Conservation (phyloP, 176 grass and related monocot genomes). For the Avena sativa region DNA sequence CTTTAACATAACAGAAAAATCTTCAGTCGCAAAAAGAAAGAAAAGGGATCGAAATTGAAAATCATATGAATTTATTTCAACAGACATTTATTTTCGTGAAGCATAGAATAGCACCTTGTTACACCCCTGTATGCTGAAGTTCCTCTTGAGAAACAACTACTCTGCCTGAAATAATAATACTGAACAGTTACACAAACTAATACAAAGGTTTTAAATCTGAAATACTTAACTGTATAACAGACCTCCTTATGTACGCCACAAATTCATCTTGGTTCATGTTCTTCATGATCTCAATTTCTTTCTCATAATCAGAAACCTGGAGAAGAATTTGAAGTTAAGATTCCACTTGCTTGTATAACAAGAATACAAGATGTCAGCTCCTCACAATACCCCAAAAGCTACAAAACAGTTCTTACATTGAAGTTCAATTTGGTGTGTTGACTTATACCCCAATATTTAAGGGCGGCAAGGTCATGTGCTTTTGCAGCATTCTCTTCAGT, state of each 20-base stretch:
- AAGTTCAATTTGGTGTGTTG: slow-evolving; percentile 88
- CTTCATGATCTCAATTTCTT: slow-evolving; percentile 86
- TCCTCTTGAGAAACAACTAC: slow-evolving; percentile 98
- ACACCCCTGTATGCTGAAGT: slow-evolving; percentile 87
- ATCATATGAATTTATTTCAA: not conserved
- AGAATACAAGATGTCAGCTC: slow-evolving; percentile 18
- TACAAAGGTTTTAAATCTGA: not conserved
- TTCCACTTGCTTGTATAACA: slow-evolving; percentile 27
- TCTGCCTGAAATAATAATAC: slow-evolving; percentile 65
- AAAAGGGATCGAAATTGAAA: not conserved
- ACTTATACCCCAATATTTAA: slow-evolving; percentile 84
- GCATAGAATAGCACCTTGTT: slow-evolving; percentile 69
- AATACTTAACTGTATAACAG: slow-evolving; percentile 21
- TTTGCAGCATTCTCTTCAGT: slow-evolving; percentile 91
- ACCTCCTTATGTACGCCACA: slow-evolving; percentile 95
- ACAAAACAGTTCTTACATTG: slow-evolving; percentile 58
- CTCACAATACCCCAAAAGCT: slow-evolving; percentile 15
- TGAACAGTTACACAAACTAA: slow-evolving; percentile 29
- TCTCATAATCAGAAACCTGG: slow-evolving; percentile 81
- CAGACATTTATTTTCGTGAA: slow-evolving; percentile 9
- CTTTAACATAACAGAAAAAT: slow-evolving; percentile 5
- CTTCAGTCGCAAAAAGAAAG: not conserved
- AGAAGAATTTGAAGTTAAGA: slow-evolving; percentile 14
- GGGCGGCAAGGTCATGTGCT: slow-evolving; percentile 93
- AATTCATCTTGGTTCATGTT: slow-evolving; percentile 91